Conservation (phyloP, 176 grass and related monocot species). For the Zea luxurians region DNA sequence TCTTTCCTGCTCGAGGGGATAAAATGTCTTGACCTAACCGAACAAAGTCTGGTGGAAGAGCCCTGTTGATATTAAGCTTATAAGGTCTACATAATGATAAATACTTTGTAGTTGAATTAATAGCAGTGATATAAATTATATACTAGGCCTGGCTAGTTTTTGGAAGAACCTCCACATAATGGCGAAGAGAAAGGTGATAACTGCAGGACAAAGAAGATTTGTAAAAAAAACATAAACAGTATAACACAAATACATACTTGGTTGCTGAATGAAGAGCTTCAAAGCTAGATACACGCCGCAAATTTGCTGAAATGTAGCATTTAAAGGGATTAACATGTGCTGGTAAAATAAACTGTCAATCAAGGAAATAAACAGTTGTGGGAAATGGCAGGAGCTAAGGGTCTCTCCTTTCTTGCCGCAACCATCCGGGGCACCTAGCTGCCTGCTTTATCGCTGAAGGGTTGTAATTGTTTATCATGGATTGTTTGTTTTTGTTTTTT, state of each 20-base stretch:
- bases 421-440: no score
- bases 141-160: not conserved
- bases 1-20: conserved; percentile 96
- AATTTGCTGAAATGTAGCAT: conserved; percentile 81
- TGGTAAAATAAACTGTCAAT: conserved; percentile 12
- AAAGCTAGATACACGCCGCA: conserved; percentile 79
- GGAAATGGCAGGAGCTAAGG: no score
- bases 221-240: conserved; percentile 4
- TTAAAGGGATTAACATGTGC: conserved; percentile 6
- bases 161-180: not conserved
- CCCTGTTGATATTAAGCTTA: conserved; percentile 67
- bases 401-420: no score
- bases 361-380: no score
- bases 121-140: not conserved
- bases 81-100: not conserved
- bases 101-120: conserved; percentile 8
- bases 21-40: conserved; percentile 99
- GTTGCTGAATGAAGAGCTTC: conserved; percentile 94
- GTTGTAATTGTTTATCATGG: no score
- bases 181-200: not conserved
- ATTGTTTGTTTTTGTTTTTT: no score
- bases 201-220: not conserved
- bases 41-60: conserved; percentile 89
- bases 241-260: conserved; percentile 62
- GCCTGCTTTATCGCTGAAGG: no score